Base-by-base conservation (phyloP, 257 asterid species). In the Penstemon davidsonii region DNA sequence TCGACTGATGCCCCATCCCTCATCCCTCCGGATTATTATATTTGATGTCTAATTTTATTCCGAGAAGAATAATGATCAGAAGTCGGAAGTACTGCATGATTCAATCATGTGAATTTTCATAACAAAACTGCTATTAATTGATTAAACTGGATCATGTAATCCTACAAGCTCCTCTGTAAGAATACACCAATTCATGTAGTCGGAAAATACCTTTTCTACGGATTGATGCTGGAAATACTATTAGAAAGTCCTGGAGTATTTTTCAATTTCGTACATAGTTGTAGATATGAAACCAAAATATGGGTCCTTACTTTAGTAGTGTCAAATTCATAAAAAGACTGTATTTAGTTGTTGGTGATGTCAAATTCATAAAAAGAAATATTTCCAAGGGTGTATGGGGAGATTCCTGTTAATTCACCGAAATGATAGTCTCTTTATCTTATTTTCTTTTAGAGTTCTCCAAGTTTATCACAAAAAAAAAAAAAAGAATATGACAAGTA, bases 21-120 rank as follows among this genome's bases (percentile, higher is more conserved):
- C 10, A 11, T 45, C 18, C 15, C 55, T 12, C n/a, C 59, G 72
- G 72, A 70, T 72, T 68, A 55, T 43, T 64, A 57, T 62, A 63
- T 73, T 36, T 71, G 53, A 44, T 68, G 44, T 56, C 55, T 68
- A 66, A 37, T 65, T 38, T 51, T 65, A 51, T 65, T 41, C 55
- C 60, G 4, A 6, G 39, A 51, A 13, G 38, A 65, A 65, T 13
- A 65, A 65, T 39, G 8, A 5, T 25, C 33, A 52, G 51, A 51
- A 51, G 33, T 64, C 44, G 3, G 9, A 15, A 15, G 18, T 50
- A 64, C 5, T 52, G 56, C 45, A 41, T 7, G 36, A 19, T 33
- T 6, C 50, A 7, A 6, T 45, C 50, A 45, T 6, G 50, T 45
- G 9, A 45, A 45, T 8, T 9, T 46, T 9, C 51, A 49, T 3